Conservation (phyloP, 345 rosid genomes). For the thale cress (Arabidopsis thaliana) region TAIR10.1 NC_003074.8:3259501-3260000, state of each 20-base stretch:
- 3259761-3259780: slow-evolving; percentile 19
- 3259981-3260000: slow-evolving; percentile 35
- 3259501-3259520: slow-evolving; percentile 45
- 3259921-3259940: slow-evolving; percentile 18
- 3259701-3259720: slow-evolving; percentile 47
- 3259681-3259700: slow-evolving; percentile 47
- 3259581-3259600: slow-evolving; percentile 8
- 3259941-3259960: slow-evolving; percentile 32
- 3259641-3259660: neutral
- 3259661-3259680: slow-evolving; percentile 32
- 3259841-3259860: neutral
- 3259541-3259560: neutral
- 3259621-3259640: slow-evolving; percentile 37
- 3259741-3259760: slow-evolving; percentile 45
- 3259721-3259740: slow-evolving; percentile 64
- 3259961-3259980: slow-evolving; percentile 32
- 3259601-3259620: slow-evolving; percentile 30
- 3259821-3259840: slow-evolving; percentile 4
- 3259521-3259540: neutral
- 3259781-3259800: slow-evolving; percentile 13
- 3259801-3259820: neutral
- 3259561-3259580: slow-evolving; percentile 2
- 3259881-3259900: slow-evolving; percentile 6
- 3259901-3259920: too few relatives aligned
- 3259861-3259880: slow-evolving; percentile 5